These are phyloP conservation scores for Hypoxylon cercidicola DNA, from an alignment of 495 filamentous ascomycete genomes.

Conservation along the genomic window DNA sequence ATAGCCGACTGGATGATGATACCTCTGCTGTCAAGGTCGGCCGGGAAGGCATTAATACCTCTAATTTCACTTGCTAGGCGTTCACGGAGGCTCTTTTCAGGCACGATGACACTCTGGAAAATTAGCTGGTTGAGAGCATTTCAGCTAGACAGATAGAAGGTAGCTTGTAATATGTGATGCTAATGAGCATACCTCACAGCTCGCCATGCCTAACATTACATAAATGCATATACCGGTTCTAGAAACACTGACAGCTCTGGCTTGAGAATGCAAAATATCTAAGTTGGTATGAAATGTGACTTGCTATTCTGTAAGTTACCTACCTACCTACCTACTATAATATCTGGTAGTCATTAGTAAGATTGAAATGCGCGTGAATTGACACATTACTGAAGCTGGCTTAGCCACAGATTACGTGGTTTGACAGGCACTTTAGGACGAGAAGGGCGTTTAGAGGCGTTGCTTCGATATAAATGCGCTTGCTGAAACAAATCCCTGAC, in stretches of 20 bases:
- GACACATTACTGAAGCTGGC: neutral
- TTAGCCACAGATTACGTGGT: neutral
- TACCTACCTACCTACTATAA: neutral
- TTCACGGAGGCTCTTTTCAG: too few relatives aligned
- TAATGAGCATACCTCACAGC: neutral
- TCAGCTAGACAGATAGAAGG: neutral
- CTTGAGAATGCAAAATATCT: too few relatives aligned
- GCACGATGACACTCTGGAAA: too few relatives aligned
- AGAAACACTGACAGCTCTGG: too few relatives aligned
- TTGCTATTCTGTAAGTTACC: neutral
- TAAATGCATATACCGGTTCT: too few relatives aligned
- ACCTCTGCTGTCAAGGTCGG: too few relatives aligned
- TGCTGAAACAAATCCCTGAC: conserved; percentile 29
- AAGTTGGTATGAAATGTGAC: neutral
- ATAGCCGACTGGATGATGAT: too few relatives aligned
- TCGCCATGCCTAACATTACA: too few relatives aligned
- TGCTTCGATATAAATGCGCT: conserved; percentile 25
- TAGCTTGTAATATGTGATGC: neutral
- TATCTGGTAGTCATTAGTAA: neutral
- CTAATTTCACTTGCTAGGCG: too few relatives aligned
- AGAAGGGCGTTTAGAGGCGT: conserved; percentile 15
- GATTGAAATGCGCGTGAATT: neutral
- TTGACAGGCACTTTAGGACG: conserved; percentile 5
- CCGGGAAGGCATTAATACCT: too few relatives aligned
- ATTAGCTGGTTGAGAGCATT: neutral